Percentiles rank a stretch among this genome's conserved stretches.
Evolutionary conservation across 2,329 filamentous ascomycete genomes (phyloP).

Genomic region (Diaporthe ampelina): DNA sequence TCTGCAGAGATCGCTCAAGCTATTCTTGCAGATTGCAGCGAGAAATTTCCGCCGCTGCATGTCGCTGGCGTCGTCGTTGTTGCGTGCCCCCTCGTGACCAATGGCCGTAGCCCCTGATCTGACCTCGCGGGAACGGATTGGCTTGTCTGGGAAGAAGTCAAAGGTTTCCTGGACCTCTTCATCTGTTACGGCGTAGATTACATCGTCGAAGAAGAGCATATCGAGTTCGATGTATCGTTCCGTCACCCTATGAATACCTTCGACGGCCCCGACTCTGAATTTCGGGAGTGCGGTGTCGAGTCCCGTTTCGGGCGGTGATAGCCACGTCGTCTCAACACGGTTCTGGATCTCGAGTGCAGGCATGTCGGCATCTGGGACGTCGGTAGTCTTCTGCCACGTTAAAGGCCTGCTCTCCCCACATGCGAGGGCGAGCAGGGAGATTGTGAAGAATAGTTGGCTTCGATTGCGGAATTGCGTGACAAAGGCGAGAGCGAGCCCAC

Average conservation of each 20-base stretch:
- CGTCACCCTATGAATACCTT: conserved; percentile 2
- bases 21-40: conserved; percentile 8
- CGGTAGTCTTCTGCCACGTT: not conserved
- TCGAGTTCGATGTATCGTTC: conserved; percentile 4
- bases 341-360: not conserved
- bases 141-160: not conserved
- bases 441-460: conserved; percentile 1
- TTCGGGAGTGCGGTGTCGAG: not conserved
- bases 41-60: not conserved
- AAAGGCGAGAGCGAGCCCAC: not conserved
- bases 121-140: conserved; percentile 3
- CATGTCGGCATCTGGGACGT: not conserved
- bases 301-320: not conserved
- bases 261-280: not conserved
- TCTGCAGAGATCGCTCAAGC: conserved; percentile 3
- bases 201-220: not conserved
- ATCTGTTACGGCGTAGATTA: not conserved
- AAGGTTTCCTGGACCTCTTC: conserved; percentile 1
- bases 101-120: not conserved
- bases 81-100: not conserved
- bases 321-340: not conserved
- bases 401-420: conserved; percentile 4
- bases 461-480: not conserved
- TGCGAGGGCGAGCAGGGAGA: not conserved
- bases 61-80: conserved; percentile 2